Evolutionary conservation across 495 filamentous ascomycete genomes (phyloP).

Genomic region (Podospora pseudopauciseta): DNA sequence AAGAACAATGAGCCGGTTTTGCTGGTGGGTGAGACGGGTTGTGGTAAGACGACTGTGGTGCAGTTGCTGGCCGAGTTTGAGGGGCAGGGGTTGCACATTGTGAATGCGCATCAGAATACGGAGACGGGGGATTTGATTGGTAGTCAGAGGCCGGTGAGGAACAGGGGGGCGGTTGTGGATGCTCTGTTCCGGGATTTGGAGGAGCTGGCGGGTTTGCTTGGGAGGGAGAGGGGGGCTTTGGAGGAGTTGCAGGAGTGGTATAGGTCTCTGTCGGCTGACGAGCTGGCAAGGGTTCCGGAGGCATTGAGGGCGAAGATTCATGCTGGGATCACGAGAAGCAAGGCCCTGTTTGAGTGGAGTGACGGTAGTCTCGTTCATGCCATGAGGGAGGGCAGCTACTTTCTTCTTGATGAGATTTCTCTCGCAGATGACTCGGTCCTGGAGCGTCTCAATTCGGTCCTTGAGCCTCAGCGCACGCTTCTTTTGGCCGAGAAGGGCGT

Average conservation of each 20-base stretch:
- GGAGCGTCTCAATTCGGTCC: constrained; percentile 94
- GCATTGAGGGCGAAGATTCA: constrained; percentile 56
- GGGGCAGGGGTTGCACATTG: constrained; percentile 70
- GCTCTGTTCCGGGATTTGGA: constrained; percentile 61
- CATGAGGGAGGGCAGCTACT: constrained; percentile 85
- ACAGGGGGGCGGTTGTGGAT: constrained; percentile 66
- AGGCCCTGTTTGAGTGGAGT: constrained; percentile 92
- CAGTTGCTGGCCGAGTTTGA: constrained; percentile 84
- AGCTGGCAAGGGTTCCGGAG: constrained; percentile 40
- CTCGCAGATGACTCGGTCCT: constrained; percentile 96
- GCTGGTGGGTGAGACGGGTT: constrained; percentile 93
- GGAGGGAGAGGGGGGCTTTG: constrained; percentile 25
- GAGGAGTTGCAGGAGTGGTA: constrained; percentile 43
- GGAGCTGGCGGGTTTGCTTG: constrained; percentile 39
- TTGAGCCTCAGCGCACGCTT: constrained; percentile 81
- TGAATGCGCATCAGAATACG: constrained; percentile 96
- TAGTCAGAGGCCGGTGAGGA: constrained; percentile 86
- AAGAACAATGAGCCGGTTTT: constrained; percentile 91
- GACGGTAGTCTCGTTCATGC: constrained; percentile 93
- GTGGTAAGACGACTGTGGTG: constrained; percentile 94
- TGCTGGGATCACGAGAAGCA: constrained; percentile 56
- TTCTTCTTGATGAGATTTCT: constrained; percentile 96
- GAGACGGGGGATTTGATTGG: constrained; percentile 97
- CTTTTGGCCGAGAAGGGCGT: constrained; percentile 92
- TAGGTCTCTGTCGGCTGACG: constrained; percentile 28